phyloP scores from a whole-genome alignment of 2,329 filamentous ascomycete genomes.

The Colletotrichum navitas region DNA sequence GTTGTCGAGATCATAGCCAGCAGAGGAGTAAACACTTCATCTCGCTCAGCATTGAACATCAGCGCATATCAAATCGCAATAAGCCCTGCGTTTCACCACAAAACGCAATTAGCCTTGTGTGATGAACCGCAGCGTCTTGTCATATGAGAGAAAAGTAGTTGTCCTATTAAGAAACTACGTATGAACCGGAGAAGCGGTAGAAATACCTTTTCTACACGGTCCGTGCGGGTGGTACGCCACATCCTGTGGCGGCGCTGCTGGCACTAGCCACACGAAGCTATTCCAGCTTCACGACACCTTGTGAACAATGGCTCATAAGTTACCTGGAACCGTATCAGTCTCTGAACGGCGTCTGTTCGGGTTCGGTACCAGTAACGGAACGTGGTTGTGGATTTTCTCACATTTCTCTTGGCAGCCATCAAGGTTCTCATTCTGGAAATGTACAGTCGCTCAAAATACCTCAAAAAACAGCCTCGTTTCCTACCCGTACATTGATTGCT shows the following conservation, averaged over 20 bases:
- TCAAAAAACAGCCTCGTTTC: not conserved
- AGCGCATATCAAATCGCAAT: not conserved
- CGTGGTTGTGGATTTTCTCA: not conserved
- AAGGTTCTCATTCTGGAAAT: conserved; percentile 23
- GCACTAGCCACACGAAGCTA: too few species aligned
- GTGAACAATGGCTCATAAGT: not conserved
- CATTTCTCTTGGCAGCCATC: conserved; percentile 41
- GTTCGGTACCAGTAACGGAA: not conserved
- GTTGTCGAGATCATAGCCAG: too few species aligned
- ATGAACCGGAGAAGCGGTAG: too few species aligned
- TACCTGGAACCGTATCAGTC: not conserved
- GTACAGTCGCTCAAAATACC: not conserved
- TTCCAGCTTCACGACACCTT: too few species aligned
- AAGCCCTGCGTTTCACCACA: not conserved
- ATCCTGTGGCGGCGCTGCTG: too few species aligned
- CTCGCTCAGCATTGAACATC: too few species aligned
- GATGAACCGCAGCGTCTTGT: too few species aligned
- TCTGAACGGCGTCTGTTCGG: not conserved
- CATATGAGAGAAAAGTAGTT: too few species aligned
- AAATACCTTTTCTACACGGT: too few species aligned
- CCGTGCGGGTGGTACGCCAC: too few species aligned
- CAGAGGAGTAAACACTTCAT: too few species aligned
- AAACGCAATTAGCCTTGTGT: not conserved
- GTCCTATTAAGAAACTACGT: too few species aligned
- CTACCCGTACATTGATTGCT: not conserved